Evolutionary conservation across 2,329 filamentous ascomycete genomes (phyloP).

Genomic region (Knoxdaviesia proteae): DNA sequence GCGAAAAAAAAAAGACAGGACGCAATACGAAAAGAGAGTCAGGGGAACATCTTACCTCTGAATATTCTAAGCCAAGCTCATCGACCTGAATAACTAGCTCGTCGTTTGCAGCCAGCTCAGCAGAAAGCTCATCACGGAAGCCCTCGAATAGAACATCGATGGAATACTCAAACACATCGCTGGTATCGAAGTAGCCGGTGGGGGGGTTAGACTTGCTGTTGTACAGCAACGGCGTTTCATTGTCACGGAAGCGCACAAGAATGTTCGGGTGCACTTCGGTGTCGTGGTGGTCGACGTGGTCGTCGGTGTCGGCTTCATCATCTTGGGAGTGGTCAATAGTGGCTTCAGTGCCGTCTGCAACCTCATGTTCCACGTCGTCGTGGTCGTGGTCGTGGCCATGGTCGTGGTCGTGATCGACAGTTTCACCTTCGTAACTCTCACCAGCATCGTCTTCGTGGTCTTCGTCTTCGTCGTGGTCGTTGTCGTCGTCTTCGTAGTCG

Average conservation of each 20-base stretch:
- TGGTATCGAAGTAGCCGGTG: constrained; percentile 24
- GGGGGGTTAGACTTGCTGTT: constrained; percentile 7
- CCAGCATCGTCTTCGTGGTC: constrained; percentile 7
- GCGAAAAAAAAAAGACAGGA: neutral
- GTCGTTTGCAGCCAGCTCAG: constrained; percentile 22
- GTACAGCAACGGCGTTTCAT: constrained; percentile 21
- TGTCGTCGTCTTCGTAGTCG: constrained; percentile 7
- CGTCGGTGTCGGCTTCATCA: constrained; percentile 2
- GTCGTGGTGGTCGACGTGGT: neutral
- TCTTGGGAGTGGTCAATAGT: constrained; percentile 6
- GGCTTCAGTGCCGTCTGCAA: neutral
- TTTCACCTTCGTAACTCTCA: constrained; percentile 5
- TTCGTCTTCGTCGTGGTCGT: constrained; percentile 6
- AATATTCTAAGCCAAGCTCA: constrained; percentile 29
- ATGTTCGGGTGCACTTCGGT: constrained; percentile 11
- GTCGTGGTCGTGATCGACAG: constrained; percentile 4
- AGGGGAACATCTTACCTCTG: constrained; percentile 18
- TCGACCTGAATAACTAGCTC: constrained; percentile 30
- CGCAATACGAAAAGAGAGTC: neutral
- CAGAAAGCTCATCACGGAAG: constrained; percentile 22
- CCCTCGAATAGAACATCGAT: constrained; percentile 22
- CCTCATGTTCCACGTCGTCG: constrained; percentile 4
- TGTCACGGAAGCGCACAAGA: constrained; percentile 21
- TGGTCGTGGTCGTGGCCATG: constrained; percentile 3
- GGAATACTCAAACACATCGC: constrained; percentile 18